phyloP scores from a whole-genome alignment of 306 rosid genomes.

The Cyclanthera cordifolia region DNA sequence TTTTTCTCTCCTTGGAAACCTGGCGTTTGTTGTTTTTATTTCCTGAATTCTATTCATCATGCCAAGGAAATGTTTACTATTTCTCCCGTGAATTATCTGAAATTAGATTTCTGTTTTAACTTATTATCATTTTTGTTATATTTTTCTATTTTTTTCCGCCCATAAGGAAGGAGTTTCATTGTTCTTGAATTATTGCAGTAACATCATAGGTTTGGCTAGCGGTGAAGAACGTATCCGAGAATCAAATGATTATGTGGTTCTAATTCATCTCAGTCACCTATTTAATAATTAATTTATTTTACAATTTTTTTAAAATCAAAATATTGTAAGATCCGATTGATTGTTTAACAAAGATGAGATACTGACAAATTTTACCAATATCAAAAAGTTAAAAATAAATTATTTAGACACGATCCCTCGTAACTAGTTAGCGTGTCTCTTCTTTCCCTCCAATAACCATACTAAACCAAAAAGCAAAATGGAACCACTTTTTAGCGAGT shows the following conservation, averaged over 20 bases:
- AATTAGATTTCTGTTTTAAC: background rate
- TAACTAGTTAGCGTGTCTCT: background rate
- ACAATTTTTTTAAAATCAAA: too few species aligned
- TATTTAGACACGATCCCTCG: background rate
- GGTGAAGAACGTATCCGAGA: too few species aligned
- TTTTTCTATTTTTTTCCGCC: constrained; percentile 8
- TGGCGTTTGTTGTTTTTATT: constrained; percentile 5
- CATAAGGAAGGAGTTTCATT: background rate
- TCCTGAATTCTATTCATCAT: constrained; percentile 2
- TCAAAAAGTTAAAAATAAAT: background rate
- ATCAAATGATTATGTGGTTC: too few species aligned
- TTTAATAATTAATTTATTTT: too few species aligned
- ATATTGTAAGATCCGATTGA: too few species aligned
- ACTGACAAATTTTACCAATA: too few species aligned
- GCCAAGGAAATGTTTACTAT: constrained; percentile 7
- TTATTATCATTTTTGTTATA: background rate
- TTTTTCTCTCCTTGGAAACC: constrained; percentile 1
- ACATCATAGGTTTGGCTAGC: background rate
- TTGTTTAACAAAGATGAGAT: too few species aligned
- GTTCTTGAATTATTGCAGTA: constrained; percentile 1
- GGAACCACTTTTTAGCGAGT: background rate
- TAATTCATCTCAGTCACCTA: too few species aligned
- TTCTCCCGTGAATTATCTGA: constrained; percentile 13
- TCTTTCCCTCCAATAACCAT: constrained; percentile 2
- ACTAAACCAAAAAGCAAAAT: background rate